Conservation (phyloP, 305 asterid genomes). For the Vinca major region DNA sequence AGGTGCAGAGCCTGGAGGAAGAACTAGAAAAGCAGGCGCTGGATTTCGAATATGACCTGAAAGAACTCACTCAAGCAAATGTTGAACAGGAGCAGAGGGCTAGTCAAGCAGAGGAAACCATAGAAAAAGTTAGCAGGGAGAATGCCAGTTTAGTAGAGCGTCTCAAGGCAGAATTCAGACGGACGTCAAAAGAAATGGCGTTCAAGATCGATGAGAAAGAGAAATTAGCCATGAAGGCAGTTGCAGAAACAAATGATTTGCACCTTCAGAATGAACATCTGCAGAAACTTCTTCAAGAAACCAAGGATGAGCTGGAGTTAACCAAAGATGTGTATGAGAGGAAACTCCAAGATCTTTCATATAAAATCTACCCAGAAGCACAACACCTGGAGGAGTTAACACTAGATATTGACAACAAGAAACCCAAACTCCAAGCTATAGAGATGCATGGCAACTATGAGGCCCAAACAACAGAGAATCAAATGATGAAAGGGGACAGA, state of each 20-base stretch:
- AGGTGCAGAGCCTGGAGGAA: slow-evolving; percentile 53
- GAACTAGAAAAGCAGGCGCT: slow-evolving; percentile 54
- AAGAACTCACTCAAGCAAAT: slow-evolving; percentile 40
- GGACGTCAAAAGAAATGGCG: slow-evolving; percentile 56
- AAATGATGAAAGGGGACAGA: slow-evolving; percentile 2
- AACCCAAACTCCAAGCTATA: background rate
- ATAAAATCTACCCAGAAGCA: slow-evolving; percentile 2
- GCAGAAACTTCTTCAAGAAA: slow-evolving; percentile 51
- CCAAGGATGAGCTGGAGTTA: slow-evolving; percentile 40
- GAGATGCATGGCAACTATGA: background rate
- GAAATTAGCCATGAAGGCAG: slow-evolving; percentile 43
- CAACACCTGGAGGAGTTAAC: background rate
- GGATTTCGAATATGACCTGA: slow-evolving; percentile 48
- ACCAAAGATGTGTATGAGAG: slow-evolving; percentile 33
- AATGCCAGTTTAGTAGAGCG: slow-evolving; percentile 45
- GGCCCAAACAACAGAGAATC: slow-evolving; percentile 6
- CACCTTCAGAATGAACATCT: slow-evolving; percentile 42
- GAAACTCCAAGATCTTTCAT: slow-evolving; percentile 29
- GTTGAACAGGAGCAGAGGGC: slow-evolving; percentile 72
- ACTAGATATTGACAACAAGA: background rate
- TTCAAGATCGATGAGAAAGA: slow-evolving; percentile 50
- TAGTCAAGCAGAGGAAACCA: slow-evolving; percentile 63
- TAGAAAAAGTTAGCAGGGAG: slow-evolving; percentile 43
- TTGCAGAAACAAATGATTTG: slow-evolving; percentile 48
- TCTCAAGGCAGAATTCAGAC: slow-evolving; percentile 57